phyloP scores from a whole-genome alignment of 2,329 filamentous ascomycete species.

The Aspergillus carbonarius region DNA sequence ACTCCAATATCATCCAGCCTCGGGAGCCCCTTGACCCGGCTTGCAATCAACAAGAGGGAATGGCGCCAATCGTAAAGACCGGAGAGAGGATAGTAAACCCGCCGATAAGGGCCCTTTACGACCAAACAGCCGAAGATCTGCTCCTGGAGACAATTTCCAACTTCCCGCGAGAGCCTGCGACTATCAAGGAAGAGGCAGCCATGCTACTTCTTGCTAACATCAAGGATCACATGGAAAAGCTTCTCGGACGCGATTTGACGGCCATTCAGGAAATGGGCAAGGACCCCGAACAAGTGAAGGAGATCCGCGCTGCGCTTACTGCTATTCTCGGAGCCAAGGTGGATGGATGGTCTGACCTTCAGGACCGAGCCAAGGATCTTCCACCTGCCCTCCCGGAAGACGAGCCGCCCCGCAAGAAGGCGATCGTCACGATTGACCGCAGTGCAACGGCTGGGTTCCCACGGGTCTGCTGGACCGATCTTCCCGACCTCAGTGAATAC shows the following conservation, averaged over 20 bases:
- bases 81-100: constrained; percentile 45
- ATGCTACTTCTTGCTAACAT: constrained; percentile 50
- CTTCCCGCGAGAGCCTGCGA: constrained; percentile 44
- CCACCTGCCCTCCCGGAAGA: constrained; percentile 37
- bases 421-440: constrained; percentile 44
- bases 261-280: constrained; percentile 49
- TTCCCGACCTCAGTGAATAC: constrained; percentile 46
- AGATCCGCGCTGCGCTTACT: constrained; percentile 45
- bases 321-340: constrained; percentile 46
- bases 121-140: constrained; percentile 46
- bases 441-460: constrained; percentile 41
- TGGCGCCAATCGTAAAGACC: constrained; percentile 44
- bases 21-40: constrained; percentile 43
- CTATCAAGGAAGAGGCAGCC: constrained; percentile 48
- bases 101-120: constrained; percentile 42
- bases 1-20: constrained; percentile 46
- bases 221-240: constrained; percentile 50
- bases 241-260: constrained; percentile 43
- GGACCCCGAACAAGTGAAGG: constrained; percentile 46
- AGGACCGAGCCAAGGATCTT: constrained; percentile 38
- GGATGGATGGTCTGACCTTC: constrained; percentile 45
- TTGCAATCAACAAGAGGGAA: constrained; percentile 35
- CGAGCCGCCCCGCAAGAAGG: constrained; percentile 40
- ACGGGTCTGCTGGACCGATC: constrained; percentile 43
- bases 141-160: constrained; percentile 46